Conservation (phyloP, 495 filamentous ascomycete species). For the Xylaria venustula region DNA sequence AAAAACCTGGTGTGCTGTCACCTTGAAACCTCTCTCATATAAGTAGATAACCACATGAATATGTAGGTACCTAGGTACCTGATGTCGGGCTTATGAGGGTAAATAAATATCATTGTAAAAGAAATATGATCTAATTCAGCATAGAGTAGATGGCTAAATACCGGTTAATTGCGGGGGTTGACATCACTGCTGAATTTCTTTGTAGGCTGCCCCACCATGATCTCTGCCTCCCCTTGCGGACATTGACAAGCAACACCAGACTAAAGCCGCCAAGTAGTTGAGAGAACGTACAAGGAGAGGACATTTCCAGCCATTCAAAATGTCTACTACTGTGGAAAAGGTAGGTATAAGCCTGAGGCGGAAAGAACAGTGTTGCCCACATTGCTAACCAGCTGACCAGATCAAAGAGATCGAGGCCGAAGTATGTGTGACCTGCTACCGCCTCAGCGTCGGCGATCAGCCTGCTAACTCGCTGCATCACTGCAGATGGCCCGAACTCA, state of each 20-base stretch:
- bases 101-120: constrained; percentile 4
- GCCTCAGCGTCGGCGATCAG: not conserved
- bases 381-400: constrained; percentile 47
- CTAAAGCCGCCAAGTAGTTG: too few species aligned
- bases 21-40: too few species aligned
- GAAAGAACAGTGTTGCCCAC: constrained; percentile 1
- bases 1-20: too few species aligned
- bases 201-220: constrained; percentile 27
- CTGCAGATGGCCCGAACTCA: constrained; percentile 87
- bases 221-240: not conserved
- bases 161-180: constrained; percentile 23
- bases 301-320: constrained; percentile 48
- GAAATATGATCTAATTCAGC: not conserved
- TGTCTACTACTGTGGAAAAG: constrained; percentile 97
- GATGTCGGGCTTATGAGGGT: not conserved
- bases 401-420: constrained; percentile 98
- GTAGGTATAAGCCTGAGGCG: constrained; percentile 42
- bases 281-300: too few species aligned
- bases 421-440: constrained; percentile 42
- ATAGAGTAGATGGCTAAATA: constrained; percentile 15
- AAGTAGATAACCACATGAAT: too few species aligned
- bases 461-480: constrained; percentile 11
- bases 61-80: too few species aligned
- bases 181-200: constrained; percentile 32
- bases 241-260: not conserved